phyloP scores from a whole-genome alignment of 2,329 filamentous ascomycete genomes.

The Graphiopsis chlorocephala region DNA sequence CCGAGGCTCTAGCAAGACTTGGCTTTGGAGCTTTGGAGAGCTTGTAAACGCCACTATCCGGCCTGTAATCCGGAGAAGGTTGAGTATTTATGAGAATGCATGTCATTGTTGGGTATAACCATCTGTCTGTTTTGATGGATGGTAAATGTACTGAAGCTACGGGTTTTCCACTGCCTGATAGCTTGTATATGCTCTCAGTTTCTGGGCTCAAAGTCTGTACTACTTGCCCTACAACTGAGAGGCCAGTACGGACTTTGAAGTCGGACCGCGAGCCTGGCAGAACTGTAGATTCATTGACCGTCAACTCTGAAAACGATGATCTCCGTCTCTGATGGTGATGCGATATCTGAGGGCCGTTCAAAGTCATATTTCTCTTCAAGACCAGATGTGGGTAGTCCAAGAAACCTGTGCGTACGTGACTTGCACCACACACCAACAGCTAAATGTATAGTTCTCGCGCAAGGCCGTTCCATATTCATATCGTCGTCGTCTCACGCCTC shows the following conservation, averaged over 20 bases:
- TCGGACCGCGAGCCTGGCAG: no score
- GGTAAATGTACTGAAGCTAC: background rate
- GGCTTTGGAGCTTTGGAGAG: background rate
- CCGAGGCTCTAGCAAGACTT: background rate
- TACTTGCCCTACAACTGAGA: no score
- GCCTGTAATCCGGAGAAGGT: background rate
- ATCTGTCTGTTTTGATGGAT: background rate
- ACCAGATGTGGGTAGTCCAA: background rate
- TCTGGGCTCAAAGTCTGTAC: no score
- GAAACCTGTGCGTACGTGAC: background rate
- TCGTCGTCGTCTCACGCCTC: background rate
- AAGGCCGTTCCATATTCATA: background rate
- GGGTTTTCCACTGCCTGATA: no score
- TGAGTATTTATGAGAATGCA: background rate
- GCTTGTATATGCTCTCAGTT: no score
- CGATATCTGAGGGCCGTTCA: background rate
- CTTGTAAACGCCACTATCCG: background rate
- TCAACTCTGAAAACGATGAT: background rate
- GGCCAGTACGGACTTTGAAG: no score
- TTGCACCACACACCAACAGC: background rate
- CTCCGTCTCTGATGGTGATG: background rate
- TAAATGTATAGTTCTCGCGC: background rate
- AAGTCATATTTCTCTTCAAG: background rate
- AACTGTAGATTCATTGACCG: background rate
- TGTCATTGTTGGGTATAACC: background rate